phyloP scores from a whole-genome alignment of 306 rosid species.

The Dalbergia cochinchinensis region DNA sequence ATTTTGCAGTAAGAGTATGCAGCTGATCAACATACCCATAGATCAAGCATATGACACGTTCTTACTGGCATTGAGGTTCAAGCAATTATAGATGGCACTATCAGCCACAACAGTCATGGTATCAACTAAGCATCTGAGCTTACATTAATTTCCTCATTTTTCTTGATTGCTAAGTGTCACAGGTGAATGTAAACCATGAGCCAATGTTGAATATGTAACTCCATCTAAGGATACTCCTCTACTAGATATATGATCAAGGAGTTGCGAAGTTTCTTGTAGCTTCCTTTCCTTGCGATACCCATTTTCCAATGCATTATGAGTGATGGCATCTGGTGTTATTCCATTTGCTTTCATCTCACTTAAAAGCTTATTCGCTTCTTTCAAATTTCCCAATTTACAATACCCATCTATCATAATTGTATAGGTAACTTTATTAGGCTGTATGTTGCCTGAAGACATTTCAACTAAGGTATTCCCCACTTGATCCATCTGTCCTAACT shows the following conservation, averaged over 20 bases:
- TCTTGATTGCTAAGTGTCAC: constrained; percentile 46
- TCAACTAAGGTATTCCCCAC: constrained; percentile 54
- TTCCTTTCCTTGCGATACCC: constrained; percentile 58
- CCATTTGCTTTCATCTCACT: constrained; percentile 63
- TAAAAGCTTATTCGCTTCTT: constrained; percentile 65
- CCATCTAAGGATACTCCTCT: constrained; percentile 55
- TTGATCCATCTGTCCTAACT: constrained; percentile 72
- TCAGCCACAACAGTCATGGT: constrained; percentile 30
- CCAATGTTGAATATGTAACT: constrained; percentile 59
- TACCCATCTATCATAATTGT: constrained; percentile 77
- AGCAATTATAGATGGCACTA: constrained; percentile 22
- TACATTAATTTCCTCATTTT: constrained; percentile 40
- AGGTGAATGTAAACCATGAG: constrained; percentile 55
- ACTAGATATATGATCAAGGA: constrained; percentile 50
- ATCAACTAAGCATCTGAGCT: constrained; percentile 34
- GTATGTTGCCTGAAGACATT: constrained; percentile 58
- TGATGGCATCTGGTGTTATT: constrained; percentile 65
- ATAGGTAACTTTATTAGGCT: constrained; percentile 74
- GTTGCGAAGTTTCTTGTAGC: constrained; percentile 53
- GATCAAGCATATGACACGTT: constrained; percentile 38
- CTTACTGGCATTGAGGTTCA: constrained; percentile 32
- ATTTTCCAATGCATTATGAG: constrained; percentile 59
- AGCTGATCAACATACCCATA: constrained; percentile 17
- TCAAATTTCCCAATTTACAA: constrained; percentile 70
- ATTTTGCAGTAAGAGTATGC: constrained; percentile 35